phyloP scores from a whole-genome alignment of 176 grass and related monocot species.

The Tillandsia leiboldiana region DNA sequence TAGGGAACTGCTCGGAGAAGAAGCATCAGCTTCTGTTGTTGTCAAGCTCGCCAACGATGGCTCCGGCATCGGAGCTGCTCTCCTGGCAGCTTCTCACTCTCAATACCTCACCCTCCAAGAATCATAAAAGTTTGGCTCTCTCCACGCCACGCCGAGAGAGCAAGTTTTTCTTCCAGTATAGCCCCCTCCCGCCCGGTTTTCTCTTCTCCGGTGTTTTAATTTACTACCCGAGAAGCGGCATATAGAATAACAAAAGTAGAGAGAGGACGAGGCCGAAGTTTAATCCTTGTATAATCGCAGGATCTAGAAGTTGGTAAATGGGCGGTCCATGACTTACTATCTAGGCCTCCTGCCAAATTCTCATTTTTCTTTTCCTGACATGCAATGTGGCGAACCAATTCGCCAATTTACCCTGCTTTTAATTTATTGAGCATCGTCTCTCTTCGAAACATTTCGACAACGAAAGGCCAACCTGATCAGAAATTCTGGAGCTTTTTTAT shows the following conservation, averaged over 20 bases:
- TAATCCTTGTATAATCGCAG: constrained; percentile 20
- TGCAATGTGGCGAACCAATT: neutral
- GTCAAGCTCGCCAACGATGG: constrained; percentile 33
- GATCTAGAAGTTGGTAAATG: neutral
- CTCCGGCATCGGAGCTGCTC: constrained; percentile 27
- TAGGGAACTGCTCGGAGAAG: constrained; percentile 30
- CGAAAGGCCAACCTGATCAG: too few species aligned
- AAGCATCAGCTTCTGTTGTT: constrained; percentile 21
- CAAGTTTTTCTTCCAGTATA: neutral
- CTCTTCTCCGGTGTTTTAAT: neutral
- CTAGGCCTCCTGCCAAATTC: constrained; percentile 12
- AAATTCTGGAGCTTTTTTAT: too few species aligned
- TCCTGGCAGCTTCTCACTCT: constrained; percentile 31
- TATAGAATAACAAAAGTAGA: neutral
- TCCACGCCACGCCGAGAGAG: neutral
- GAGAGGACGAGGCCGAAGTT: neutral
- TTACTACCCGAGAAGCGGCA: neutral
- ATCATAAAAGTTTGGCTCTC: neutral
- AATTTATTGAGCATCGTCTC: neutral
- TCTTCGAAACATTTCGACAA: too few species aligned
- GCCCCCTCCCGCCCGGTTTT: neutral
- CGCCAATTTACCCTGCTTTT: neutral
- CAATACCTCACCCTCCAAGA: constrained; percentile 23
- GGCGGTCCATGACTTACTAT: neutral
- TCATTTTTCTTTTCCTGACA: neutral